Evolutionary conservation across 176 grass and related monocot species (phyloP).

Genomic region (Cymbopogon citratus): DNA sequence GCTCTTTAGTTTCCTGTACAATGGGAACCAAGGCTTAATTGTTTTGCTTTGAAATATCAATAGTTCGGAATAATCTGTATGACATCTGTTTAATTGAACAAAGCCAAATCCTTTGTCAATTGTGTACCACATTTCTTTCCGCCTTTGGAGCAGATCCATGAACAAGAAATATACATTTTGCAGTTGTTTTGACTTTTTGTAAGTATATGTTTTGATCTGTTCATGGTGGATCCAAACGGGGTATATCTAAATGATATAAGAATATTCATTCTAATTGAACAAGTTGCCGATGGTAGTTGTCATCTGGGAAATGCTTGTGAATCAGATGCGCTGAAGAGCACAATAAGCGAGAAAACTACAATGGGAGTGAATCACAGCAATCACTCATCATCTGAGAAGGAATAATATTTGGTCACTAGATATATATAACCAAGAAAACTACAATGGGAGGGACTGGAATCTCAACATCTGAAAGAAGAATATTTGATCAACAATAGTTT

Average conservation of each 20-base stretch:
- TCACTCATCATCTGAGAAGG: neutral
- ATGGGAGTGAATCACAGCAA: neutral
- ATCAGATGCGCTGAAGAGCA: neutral
- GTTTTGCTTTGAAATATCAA: constrained; percentile 18
- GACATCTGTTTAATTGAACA: constrained; percentile 27
- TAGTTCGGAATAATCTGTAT: constrained; percentile 35
- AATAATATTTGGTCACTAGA: neutral
- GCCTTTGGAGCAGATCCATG: neutral
- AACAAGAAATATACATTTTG: neutral
- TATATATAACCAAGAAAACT: too few relatives aligned
- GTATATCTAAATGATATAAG: neutral
- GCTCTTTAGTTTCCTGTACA: constrained; percentile 31
- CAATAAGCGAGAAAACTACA: neutral
- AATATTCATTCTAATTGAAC: neutral
- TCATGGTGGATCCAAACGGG: neutral
- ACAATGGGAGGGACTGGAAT: neutral
- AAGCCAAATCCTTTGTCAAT: constrained; percentile 9
- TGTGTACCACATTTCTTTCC: neutral
- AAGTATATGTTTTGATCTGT: neutral
- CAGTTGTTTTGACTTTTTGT: neutral
- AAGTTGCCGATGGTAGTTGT: neutral
- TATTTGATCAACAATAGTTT: neutral
- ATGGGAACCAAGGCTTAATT: constrained; percentile 16
- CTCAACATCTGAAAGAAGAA: neutral
- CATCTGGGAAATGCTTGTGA: neutral